Conservation (phyloP, 208 protist species). For the Leishmania lainsoni region DNA sequence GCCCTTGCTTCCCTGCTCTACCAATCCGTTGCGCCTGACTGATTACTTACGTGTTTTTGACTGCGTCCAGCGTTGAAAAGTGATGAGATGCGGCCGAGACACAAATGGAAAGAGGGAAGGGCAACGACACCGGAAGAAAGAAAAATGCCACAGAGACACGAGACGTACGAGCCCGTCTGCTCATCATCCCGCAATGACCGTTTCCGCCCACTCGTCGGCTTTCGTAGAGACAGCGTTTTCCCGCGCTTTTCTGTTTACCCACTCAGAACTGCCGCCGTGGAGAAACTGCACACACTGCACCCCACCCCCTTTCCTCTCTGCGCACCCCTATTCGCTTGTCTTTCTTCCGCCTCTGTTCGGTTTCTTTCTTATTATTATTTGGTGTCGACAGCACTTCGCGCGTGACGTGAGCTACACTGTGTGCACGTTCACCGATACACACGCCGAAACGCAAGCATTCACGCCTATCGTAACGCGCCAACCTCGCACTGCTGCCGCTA, state of each 20-base stretch:
- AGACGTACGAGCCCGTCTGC: neutral
- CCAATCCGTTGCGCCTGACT: neutral
- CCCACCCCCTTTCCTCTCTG: neutral
- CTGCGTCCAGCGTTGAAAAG: neutral
- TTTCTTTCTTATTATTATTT: neutral
- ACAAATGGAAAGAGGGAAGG: no score
- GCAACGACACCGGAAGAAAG: neutral
- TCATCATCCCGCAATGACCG: neutral
- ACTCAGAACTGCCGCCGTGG: neutral
- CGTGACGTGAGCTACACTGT: neutral
- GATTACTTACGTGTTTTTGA: neutral
- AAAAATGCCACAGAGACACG: neutral
- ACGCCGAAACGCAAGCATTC: neutral
- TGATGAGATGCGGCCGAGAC: neutral
- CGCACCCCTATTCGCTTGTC: no score
- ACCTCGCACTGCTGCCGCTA: neutral
- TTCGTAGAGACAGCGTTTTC: neutral
- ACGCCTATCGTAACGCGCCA: neutral
- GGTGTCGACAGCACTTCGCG: neutral
- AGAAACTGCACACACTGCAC: neutral
- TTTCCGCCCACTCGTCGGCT: neutral
- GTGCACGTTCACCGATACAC: constrained; percentile 1
- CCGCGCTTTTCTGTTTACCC: neutral
- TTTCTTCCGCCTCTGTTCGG: neutral
- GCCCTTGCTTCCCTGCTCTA: neutral